Percentiles rank a stretch among this genome's conserved stretches.
These are phyloP conservation scores for Chlorella variabilis DNA, from an alignment of 163 green algal genomes.

Conservation along the genomic window DNA sequence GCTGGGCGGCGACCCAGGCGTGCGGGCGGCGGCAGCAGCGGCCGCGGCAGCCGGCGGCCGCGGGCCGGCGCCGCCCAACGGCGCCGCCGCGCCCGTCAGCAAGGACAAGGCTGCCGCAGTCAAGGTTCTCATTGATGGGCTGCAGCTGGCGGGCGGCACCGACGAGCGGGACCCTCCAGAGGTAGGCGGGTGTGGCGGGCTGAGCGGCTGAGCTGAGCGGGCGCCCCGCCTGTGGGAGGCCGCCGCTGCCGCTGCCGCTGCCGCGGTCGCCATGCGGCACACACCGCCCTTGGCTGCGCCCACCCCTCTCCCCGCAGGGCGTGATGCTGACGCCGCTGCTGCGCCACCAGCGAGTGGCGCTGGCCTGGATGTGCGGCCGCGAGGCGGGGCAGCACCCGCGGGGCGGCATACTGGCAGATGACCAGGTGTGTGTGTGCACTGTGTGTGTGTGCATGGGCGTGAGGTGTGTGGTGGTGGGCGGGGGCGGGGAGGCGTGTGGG, in stretches of 20 bases:
- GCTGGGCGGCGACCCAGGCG: neutral
- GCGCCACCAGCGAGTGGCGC: conserved; percentile 80
- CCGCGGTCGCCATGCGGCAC: too few species aligned
- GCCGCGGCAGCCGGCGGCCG: neutral
- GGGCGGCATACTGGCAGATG: conserved; percentile 90
- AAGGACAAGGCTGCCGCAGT: conserved; percentile 53
- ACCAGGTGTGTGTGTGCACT: conserved; percentile 55
- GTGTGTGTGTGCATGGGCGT: neutral
- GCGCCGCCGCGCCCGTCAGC: neutral
- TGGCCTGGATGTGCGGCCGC: conserved; percentile 87
- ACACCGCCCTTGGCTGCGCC: too few species aligned
- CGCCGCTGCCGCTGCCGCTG: too few species aligned
- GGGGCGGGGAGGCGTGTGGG: too few species aligned
- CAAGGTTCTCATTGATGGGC: conserved; percentile 60
- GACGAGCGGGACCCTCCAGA: conserved; percentile 60
- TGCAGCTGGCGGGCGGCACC: conserved; percentile 44
- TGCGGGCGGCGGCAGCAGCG: neutral
- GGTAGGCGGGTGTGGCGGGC: conserved; percentile 13
- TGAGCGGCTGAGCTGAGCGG: too few species aligned
- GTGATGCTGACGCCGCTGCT: conserved; percentile 71
- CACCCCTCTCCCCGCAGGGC: conserved; percentile 55
- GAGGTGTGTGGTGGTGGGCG: too few species aligned
- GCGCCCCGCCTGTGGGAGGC: too few species aligned
- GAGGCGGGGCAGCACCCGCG: conserved; percentile 58
- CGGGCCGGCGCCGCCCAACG: neutral